Percentiles rank a stretch among this genome's conserved stretches.
Conservation (phyloP, 2,329 filamentous ascomycete species). For the Myriosclerotinia duriaeana region DNA sequence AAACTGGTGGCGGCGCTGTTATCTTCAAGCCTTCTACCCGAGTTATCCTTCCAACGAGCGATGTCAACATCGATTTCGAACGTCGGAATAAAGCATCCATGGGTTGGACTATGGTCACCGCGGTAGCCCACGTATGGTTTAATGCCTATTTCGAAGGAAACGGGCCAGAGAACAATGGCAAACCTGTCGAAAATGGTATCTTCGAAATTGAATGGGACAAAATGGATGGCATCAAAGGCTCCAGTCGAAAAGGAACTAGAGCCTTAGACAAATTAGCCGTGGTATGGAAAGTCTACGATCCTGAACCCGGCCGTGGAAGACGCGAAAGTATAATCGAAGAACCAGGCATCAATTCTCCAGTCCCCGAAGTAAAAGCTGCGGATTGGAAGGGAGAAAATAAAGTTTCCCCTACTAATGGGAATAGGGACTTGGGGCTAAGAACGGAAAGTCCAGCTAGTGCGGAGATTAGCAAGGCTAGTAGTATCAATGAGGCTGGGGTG, state of each 20-base stretch:
- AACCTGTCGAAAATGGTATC: constrained; percentile 66
- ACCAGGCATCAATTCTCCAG: constrained; percentile 64
- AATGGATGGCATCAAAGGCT: constrained; percentile 95
- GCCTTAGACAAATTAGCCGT: constrained; percentile 82
- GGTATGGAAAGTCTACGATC: constrained; percentile 65
- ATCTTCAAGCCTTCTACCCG: constrained; percentile 72
- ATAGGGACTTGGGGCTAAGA: constrained; percentile 68
- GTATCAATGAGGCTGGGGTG: constrained; percentile 50
- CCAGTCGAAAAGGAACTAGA: constrained; percentile 73
- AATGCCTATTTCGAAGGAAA: constrained; percentile 89
- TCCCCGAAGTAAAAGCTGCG: constrained; percentile 64
- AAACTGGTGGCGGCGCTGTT: constrained; percentile 67
- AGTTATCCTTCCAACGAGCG: constrained; percentile 73
- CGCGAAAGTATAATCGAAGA: constrained; percentile 56
- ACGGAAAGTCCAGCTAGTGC: constrained; percentile 63
- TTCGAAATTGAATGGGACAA: constrained; percentile 72
- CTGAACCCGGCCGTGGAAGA: constrained; percentile 30
- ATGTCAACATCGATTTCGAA: constrained; percentile 89
- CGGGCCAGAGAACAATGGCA: constrained; percentile 66
- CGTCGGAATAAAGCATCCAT: constrained; percentile 76
- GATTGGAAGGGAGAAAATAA: constrained; percentile 69
- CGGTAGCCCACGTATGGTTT: constrained; percentile 95
- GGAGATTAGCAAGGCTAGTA: constrained; percentile 71
- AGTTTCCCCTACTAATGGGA: constrained; percentile 44
- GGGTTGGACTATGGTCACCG: constrained; percentile 85